A percentile compares a stretch with the other conserved stretches of the same genome.
Conservation (phyloP, 768 basidiomycete species). For the Imleria badia region DNA sequence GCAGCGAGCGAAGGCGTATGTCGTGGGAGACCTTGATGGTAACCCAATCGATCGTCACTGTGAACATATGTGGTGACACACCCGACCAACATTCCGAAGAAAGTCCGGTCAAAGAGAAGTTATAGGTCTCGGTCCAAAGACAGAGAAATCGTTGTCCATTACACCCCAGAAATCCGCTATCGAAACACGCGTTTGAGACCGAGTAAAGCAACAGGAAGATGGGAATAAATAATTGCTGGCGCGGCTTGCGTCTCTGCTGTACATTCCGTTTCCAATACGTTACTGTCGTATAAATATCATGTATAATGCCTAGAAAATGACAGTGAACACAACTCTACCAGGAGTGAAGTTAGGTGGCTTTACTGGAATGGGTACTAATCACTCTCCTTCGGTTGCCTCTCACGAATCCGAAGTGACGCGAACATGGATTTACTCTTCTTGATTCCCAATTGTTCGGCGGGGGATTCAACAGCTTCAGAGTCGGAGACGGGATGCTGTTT, state of each 20-base stretch:
- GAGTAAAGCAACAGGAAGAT: not conserved
- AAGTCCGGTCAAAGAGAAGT: not conserved
- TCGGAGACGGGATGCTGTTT: constrained; percentile 34
- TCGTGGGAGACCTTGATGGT: not conserved
- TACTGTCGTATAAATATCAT: not conserved
- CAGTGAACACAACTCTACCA: not conserved
- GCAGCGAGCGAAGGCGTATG: too few species aligned
- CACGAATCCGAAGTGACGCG: constrained; percentile 20
- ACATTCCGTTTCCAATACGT: not conserved
- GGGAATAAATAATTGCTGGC: not conserved
- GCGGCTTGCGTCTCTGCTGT: not conserved
- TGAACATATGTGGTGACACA: not conserved
- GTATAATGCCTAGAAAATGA: constrained; percentile 3
- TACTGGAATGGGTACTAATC: not conserved
- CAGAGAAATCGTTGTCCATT: not conserved
- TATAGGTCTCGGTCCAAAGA: not conserved
- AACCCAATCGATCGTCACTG: not conserved
- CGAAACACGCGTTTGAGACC: not conserved
- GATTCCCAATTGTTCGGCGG: not conserved
- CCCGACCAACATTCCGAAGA: constrained; percentile 3
- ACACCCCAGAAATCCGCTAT: not conserved
- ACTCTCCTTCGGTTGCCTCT: constrained; percentile 5
- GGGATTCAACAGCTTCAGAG: constrained; percentile 8
- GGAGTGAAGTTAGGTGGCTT: not conserved
- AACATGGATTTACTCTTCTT: constrained; percentile 31